phyloP scores from a whole-genome alignment of 305 asterid genomes.

The Fraxinus albicans region DNA sequence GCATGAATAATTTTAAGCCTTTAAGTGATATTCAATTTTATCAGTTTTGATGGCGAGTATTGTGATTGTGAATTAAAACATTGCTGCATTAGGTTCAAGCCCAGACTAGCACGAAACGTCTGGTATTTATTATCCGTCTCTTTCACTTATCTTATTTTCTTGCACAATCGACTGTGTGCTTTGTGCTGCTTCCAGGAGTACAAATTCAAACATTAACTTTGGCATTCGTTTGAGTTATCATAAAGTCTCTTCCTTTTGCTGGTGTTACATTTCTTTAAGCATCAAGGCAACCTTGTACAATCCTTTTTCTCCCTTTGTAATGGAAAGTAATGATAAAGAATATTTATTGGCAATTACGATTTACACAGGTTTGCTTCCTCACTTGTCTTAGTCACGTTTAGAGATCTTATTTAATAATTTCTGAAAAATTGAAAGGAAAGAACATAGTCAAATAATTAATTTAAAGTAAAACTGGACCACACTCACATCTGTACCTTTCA shows the following conservation, averaged over 20 bases:
- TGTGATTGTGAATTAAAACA: neutral
- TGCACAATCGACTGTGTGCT: neutral
- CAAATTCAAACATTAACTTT: neutral
- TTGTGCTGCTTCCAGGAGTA: neutral
- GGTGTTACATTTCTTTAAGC: neutral
- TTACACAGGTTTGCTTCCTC: neutral
- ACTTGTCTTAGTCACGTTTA: neutral
- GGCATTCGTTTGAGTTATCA: neutral
- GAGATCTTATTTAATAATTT: neutral
- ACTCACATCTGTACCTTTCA: neutral
- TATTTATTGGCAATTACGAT: neutral
- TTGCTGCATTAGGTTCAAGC: neutral
- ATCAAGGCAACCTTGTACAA: neutral
- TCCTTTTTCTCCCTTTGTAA: neutral
- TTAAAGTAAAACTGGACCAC: neutral
- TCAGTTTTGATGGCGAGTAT: neutral
- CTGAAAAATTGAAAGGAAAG: neutral
- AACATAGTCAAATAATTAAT: neutral
- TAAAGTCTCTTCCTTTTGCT: neutral
- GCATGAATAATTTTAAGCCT: neutral
- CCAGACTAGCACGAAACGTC: neutral
- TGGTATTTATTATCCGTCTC: neutral
- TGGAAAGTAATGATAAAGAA: neutral
- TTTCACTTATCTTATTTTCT: neutral
- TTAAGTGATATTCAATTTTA: neutral